Conservation (phyloP, 768 basidiomycete genomes). For the Trametes meyenii region DNA sequence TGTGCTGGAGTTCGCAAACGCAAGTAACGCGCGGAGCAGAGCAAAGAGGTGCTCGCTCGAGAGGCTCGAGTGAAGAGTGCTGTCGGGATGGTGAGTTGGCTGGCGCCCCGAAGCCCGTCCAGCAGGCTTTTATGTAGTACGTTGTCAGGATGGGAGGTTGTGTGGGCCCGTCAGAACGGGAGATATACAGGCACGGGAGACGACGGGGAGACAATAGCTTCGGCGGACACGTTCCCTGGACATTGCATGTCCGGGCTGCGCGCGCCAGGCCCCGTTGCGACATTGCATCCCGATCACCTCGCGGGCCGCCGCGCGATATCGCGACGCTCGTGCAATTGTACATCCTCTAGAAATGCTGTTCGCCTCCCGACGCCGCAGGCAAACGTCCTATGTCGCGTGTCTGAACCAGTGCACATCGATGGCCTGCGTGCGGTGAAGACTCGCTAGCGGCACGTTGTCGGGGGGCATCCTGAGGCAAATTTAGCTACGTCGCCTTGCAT, state of each 20-base stretch:
- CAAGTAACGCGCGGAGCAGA: not conserved
- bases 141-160: not conserved
- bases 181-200: constrained; percentile 12
- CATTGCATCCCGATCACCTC: constrained; percentile 11
- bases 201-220: constrained; percentile 17
- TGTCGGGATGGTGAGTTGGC: constrained; percentile 16
- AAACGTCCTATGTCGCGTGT: not conserved
- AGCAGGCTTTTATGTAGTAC: constrained; percentile 17
- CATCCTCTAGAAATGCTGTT: not conserved
- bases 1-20: not conserved
- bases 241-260: constrained; percentile 11
- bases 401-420: not conserved
- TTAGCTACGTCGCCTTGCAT: not conserved
- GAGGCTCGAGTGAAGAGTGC: not conserved
- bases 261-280: constrained; percentile 9
- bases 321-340: constrained; percentile 4
- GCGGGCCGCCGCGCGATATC: not conserved
- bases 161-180: constrained; percentile 8
- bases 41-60: constrained; percentile 7
- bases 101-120: not conserved
- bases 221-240: constrained; percentile 14
- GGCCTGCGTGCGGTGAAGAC: not conserved
- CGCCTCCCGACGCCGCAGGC: constrained; percentile 12
- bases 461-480: constrained; percentile 3
- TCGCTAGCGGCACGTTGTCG: not conserved